Evolutionary conservation across 2,329 filamentous ascomycete genomes (phyloP).

Genomic region (Colletotrichum theobromicola): DNA sequence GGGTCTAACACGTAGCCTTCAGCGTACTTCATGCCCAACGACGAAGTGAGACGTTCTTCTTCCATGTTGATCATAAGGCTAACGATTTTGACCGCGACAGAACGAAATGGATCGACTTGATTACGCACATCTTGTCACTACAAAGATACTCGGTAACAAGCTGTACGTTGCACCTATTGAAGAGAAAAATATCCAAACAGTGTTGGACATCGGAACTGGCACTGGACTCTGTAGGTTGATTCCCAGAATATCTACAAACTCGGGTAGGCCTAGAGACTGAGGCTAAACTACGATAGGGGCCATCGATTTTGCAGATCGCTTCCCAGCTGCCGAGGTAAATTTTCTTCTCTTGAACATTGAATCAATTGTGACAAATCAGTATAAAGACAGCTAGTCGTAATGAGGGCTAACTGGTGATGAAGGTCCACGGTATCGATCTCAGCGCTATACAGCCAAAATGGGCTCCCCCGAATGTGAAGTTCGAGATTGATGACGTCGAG

Average conservation of each 20-base stretch:
- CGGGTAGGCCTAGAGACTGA: rapidly evolving
- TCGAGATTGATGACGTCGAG: not conserved
- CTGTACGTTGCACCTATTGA: not conserved
- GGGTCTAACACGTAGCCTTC: too few species aligned
- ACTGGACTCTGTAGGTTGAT: not conserved
- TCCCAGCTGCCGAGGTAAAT: not conserved
- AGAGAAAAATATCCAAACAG: not conserved
- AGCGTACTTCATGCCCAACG: not conserved
- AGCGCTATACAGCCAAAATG: not conserved
- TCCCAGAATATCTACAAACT: not conserved
- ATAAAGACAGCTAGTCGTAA: not conserved
- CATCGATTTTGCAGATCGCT: not conserved
- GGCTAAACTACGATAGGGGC: not conserved
- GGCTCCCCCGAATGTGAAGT: not conserved
- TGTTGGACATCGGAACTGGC: not conserved
- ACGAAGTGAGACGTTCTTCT: not conserved
- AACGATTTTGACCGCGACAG: not conserved
- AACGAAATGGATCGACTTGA: not conserved
- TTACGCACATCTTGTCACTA: not conserved
- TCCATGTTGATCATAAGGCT: not conserved
- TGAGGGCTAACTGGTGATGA: not conserved
- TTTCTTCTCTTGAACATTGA: rapidly evolving
- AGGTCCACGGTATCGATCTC: not conserved
- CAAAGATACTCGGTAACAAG: not conserved
- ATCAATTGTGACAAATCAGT: not conserved